Percentiles rank a stretch among this genome's conserved stretches.
These are phyloP conservation scores for Dalechampia spathulata DNA, from an alignment of 441 rosid species.

Conservation along the genomic window DNA sequence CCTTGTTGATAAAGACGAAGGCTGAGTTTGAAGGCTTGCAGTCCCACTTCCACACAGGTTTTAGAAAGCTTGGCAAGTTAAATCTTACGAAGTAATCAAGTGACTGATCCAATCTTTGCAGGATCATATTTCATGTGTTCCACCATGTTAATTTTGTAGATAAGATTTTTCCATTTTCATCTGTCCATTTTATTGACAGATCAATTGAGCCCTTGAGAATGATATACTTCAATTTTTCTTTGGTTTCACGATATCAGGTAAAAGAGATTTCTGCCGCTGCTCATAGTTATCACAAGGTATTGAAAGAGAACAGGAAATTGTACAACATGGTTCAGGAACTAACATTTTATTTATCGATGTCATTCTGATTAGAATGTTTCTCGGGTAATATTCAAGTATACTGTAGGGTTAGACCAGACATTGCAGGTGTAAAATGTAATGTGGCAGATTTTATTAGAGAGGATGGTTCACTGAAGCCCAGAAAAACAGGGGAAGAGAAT, in stretches of 20 bases:
- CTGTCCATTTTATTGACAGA: too few species aligned
- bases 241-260: slow-evolving; percentile 51
- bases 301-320: slow-evolving; percentile 75
- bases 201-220: too few species aligned
- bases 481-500: slow-evolving; percentile 67
- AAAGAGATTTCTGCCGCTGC: slow-evolving; percentile 82
- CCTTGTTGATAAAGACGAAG: slow-evolving; percentile 46
- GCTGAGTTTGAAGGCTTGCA: slow-evolving; percentile 61
- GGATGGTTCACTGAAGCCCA: slow-evolving; percentile 66
- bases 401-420: slow-evolving; percentile 78
- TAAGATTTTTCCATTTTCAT: too few species aligned
- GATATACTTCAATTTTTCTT: slow-evolving; percentile 6
- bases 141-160: neutral
- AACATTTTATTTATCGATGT: slow-evolving; percentile 26
- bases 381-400: slow-evolving; percentile 86
- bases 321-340: slow-evolving; percentile 96
- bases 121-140: neutral
- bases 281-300: slow-evolving; percentile 70
- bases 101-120: neutral
- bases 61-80: slow-evolving; percentile 51
- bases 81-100: neutral
- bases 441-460: slow-evolving; percentile 59
- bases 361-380: slow-evolving; percentile 16
- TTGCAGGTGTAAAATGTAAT: slow-evolving; percentile 30
- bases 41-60: slow-evolving; percentile 47